A percentile compares a stretch with the other conserved stretches of the same genome.
Evolutionary conservation across 768 basidiomycete species (phyloP).

Genomic region (Holtermanniella nyarrowii): DNA sequence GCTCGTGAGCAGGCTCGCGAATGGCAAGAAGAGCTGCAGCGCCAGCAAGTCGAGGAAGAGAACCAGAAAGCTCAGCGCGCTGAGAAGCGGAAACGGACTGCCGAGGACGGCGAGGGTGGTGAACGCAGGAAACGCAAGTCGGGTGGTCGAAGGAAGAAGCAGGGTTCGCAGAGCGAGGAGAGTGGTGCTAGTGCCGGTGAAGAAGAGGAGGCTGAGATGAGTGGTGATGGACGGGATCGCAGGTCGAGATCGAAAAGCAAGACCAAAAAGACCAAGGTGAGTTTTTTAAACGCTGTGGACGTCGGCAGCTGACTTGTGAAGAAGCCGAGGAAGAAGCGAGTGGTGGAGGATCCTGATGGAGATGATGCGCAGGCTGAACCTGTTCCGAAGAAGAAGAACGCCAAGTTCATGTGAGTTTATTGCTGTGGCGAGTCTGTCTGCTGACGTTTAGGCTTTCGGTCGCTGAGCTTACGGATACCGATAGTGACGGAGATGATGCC

Average conservation of each 20-base stretch:
- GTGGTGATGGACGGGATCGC: conserved; percentile 14
- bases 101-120: background rate
- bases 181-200: conserved; percentile 71
- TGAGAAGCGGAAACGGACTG: conserved; percentile 19
- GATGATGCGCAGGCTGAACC: conserved; percentile 19
- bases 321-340: conserved; percentile 31
- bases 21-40: conserved; percentile 30
- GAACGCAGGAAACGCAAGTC: conserved; percentile 3
- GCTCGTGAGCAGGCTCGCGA: conserved; percentile 39
- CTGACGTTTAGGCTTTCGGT: background rate
- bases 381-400: conserved; percentile 8
- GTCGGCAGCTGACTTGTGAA: conserved; percentile 3
- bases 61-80: conserved; percentile 41
- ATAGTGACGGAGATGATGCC: background rate
- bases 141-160: conserved; percentile 14
- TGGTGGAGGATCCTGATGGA: conserved; percentile 30
- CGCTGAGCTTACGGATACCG: background rate
- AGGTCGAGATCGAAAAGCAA: conserved; percentile 19
- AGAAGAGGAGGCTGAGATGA: conserved; percentile 62
- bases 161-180: conserved; percentile 47
- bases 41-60: conserved; percentile 52
- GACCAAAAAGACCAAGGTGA: conserved; percentile 15
- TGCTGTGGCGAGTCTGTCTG: background rate
- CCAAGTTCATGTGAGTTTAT: conserved; percentile 11
- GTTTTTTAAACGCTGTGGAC: conserved; percentile 9